Base-by-base conservation (phyloP, 2,329 filamentous ascomycete species). In the Orbilia blumenaviensis region DNA sequence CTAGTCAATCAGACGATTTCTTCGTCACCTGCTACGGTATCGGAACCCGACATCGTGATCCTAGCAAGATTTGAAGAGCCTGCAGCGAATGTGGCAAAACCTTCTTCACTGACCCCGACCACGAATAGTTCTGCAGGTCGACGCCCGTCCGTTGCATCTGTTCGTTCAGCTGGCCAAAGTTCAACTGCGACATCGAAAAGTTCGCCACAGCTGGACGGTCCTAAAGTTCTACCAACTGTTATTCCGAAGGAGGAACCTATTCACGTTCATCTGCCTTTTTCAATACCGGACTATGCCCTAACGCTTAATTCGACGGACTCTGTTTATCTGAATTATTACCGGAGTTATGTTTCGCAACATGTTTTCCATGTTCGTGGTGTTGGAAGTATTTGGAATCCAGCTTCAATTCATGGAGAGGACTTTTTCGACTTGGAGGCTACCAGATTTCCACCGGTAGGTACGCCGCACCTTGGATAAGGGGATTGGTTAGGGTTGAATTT, bases 401-500 rank as follows among this genome's bases (percentile, higher is more conserved):
- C 52, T 5, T 69, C 64, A 7, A 38, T 67, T 23, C 66, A 77
- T 52, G 77, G 74, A 46, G 82, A 67, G 81, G 83, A 84, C 58
- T 80, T 85, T 34, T 83, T 87, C 63, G 85, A 86, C 77, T 78
- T 81, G 21, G 83, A 87, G 80, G 85, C 86, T 29, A 81, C 81
- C 34, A 83, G 79, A 21, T 88, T 87, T 78, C 84, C 84, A 79
- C 86, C 86, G 32, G 86, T 87, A 81, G 80, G 85, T 84, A 60
- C 52, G 36, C 32, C 52, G 18, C 5, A 38, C 8, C 25, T 25
- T 10, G 8, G 29, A 56, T 56, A 38, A 10, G 18, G 38, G 32
- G 18, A 56, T 42, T 29, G 38, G 34, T 34, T 58, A 16, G 46
- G 52, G 56, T 69, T 50, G 46, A 25, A 34, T 64, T 64, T 14